Conservation (phyloP, 1,284 basidiomycete genomes). For the Sphagnurus paluster region DNA sequence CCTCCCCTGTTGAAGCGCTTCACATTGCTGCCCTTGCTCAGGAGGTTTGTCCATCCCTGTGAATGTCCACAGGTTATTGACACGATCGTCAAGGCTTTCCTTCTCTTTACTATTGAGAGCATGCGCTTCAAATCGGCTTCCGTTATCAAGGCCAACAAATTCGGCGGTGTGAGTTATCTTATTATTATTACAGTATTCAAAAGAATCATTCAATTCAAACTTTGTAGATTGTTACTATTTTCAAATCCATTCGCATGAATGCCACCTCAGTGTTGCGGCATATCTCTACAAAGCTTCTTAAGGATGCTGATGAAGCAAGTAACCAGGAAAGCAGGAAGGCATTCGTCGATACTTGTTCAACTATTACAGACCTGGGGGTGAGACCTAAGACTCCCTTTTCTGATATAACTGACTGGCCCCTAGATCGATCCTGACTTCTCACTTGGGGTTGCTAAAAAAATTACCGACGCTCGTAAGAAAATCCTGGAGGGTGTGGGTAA, state of each 20-base stretch:
- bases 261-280: constrained; percentile 53
- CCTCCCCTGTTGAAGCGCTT: constrained; percentile 52
- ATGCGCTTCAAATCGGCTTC: constrained; percentile 68
- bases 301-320: constrained; percentile 49
- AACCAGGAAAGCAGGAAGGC: constrained; percentile 51
- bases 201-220: constrained; percentile 1
- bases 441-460: constrained; percentile 58
- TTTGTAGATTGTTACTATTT: constrained; percentile 58
- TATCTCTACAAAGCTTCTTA: constrained; percentile 52
- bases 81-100: constrained; percentile 51
- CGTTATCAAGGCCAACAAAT: constrained; percentile 70
- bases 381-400: constrained; percentile 10
- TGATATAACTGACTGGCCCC: constrained; percentile 4
- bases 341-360: constrained; percentile 52
- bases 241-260: constrained; percentile 60
- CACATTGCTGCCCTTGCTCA: constrained; percentile 62
- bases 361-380: constrained; percentile 45
- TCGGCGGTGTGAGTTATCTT: constrained; percentile 57
- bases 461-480: constrained; percentile 68
- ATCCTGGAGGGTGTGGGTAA: constrained; percentile 71
- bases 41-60: background rate
- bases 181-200: background rate
- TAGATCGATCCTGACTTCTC: constrained; percentile 71
- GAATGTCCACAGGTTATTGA: constrained; percentile 4
- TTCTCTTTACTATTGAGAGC: constrained; percentile 65